These are phyloP conservation scores for Bretschneidera sinensis DNA, from an alignment of 345 rosid species.

Conservation along the genomic window DNA sequence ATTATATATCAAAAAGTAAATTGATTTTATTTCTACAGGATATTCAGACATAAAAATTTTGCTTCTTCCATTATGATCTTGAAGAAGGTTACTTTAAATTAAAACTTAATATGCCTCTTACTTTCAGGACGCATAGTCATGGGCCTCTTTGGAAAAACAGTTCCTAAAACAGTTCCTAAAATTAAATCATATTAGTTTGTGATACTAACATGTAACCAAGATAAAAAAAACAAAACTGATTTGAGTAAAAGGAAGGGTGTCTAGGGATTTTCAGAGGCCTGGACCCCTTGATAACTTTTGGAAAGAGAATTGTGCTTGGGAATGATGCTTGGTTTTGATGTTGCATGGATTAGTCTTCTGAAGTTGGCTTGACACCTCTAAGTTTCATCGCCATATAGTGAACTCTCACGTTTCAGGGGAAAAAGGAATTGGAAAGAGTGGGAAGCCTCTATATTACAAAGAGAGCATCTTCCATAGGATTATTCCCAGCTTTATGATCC, in stretches of 20 bases:
- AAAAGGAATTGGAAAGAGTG: constrained; percentile 78
- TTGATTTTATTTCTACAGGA: too few relatives aligned
- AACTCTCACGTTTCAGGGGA: constrained; percentile 49
- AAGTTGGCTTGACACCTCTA: not conserved
- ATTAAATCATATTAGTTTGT: too few relatives aligned
- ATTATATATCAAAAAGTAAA: too few relatives aligned
- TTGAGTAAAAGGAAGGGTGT: too few relatives aligned
- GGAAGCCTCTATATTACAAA: constrained; percentile 75
- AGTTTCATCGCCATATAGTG: not conserved
- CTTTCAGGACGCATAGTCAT: constrained; percentile 73
- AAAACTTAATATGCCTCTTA: not conserved
- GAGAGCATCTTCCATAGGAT: constrained; percentile 85
- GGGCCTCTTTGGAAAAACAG: constrained; percentile 84
- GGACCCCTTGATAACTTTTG: not conserved
- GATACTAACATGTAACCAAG: too few relatives aligned
- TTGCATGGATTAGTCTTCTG: not conserved
- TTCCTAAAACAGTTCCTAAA: constrained; percentile 67
- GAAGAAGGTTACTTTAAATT: not conserved
- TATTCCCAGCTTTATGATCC: constrained; percentile 91
- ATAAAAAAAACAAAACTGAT: too few relatives aligned
- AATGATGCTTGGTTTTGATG: constrained; percentile 4
- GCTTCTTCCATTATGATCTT: not conserved
- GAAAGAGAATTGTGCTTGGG: not conserved
- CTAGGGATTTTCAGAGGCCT: too few relatives aligned
- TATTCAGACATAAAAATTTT: too few relatives aligned